Evolutionary conservation across 768 basidiomycete species (phyloP), one percentile per base, ranked within the genome.

Genomic region (Hemileccinum impolitum): DNA sequence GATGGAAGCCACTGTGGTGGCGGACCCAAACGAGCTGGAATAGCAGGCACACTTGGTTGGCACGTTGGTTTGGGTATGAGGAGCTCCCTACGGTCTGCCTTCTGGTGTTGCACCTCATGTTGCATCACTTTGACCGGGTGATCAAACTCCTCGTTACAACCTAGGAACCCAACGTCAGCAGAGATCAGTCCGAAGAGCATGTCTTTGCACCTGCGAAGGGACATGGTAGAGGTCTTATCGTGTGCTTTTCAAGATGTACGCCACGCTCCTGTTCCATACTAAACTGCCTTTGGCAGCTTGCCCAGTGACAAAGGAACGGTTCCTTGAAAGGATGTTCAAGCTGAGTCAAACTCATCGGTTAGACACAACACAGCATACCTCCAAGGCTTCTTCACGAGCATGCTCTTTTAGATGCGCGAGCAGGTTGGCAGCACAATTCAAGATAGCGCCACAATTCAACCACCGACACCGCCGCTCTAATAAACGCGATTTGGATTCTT

Each of bases 301-400:
- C 69, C 86, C 87, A 87, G 39, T 61, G 68, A 63, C 84, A 85
- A 31, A 62, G 55, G 53, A 70, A 79, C 12, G 64, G 60, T n/a
- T 56, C 59, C 72, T 77, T 53, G 18, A 44, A 19, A 43, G 19
- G 6, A 25, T 47, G 36, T n/a, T 53, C 51, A 23, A 62, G 32
- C 37, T 45, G 23, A 48, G 32, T 44, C 43, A 12, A 30, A 38
- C 12, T 14, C 37, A 41, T 25, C 42, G 21, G 52, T 17, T 28
- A 41, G 39, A 47, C 28, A 48, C 26, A 48, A 44, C 21, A 18
- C 48, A 52, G 45, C 59, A 47, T 52, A 67, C 66, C 61, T 66
- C 62, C 50, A 47, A 55, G 50, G 47, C 58, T 56, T 54, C 54
- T 42, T 72, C 70, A 14, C 55, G 39, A 13, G 61, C 68, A 60